Evolutionary conservation across 164 flowering plant species (phyloP).

Genomic region (Chimonanthus salicifolius): DNA sequence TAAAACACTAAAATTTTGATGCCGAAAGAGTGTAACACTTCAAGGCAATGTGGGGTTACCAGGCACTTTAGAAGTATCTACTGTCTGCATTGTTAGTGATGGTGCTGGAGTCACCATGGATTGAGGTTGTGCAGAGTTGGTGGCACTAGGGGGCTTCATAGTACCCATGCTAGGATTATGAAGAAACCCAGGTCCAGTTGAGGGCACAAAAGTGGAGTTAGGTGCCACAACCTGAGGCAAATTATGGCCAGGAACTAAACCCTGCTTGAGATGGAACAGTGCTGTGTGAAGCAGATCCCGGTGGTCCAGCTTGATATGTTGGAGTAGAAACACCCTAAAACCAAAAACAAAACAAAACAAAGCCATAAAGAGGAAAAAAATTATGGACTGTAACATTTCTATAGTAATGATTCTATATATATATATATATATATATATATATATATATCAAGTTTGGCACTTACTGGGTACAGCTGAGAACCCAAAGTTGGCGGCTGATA

Average conservation of each 20-base stretch:
- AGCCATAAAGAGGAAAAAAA: too few relatives aligned
- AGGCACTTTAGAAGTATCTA: slow-evolving; percentile 84
- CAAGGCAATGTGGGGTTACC: slow-evolving; percentile 36
- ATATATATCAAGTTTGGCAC: slow-evolving; percentile 13
- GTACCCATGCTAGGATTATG: slow-evolving; percentile 49
- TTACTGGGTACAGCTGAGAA: slow-evolving; percentile 77
- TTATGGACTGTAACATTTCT: too few relatives aligned
- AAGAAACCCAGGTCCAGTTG: slow-evolving; percentile 39
- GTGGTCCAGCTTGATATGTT: slow-evolving; percentile 41
- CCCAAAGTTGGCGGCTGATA: slow-evolving; percentile 86
- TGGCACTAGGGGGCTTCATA: slow-evolving; percentile 67
- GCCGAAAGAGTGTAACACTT: too few relatives aligned
- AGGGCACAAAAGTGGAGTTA: slow-evolving; percentile 50
- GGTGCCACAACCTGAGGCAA: slow-evolving; percentile 62
- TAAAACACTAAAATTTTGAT: too few relatives aligned
- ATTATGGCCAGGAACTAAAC: slow-evolving; percentile 34
- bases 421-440: too few relatives aligned
- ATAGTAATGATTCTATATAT: too few relatives aligned
- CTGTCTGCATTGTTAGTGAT: slow-evolving; percentile 92
- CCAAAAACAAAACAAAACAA: too few relatives aligned
- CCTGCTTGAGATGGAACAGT: slow-evolving; percentile 34
- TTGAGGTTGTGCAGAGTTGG: slow-evolving; percentile 38
- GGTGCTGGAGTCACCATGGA: slow-evolving; percentile 58
- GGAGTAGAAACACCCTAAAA: slow-evolving; percentile 20
- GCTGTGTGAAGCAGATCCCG: slow-evolving; percentile 34